A percentile compares a stretch with the other conserved stretches of the same genome.
phyloP scores from a whole-genome alignment of 2,329 filamentous ascomycete genomes.

The Colletotrichum phormii region DNA sequence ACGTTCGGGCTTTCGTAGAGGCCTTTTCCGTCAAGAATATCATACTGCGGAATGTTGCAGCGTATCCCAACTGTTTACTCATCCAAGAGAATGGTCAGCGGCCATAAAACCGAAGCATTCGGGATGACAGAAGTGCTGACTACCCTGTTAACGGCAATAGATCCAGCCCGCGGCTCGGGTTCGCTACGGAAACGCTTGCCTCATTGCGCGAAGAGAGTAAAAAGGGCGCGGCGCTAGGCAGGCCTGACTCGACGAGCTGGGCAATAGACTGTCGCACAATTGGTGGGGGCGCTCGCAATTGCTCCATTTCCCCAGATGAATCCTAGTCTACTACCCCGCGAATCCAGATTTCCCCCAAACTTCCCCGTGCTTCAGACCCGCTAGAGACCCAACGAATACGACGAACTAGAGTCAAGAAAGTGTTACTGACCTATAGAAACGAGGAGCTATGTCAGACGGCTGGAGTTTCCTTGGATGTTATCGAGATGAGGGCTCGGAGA shows the following conservation, averaged over 20 bases:
- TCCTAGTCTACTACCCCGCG: slow-evolving; percentile 10
- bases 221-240: neutral
- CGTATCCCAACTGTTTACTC: neutral
- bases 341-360: neutral
- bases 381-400: no score
- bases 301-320: slow-evolving; percentile 17
- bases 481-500: neutral
- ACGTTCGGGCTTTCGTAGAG: neutral
- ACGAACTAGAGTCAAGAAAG: neutral
- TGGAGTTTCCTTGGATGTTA: neutral
- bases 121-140: neutral
- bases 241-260: neutral
- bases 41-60: neutral
- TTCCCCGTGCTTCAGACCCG: neutral
- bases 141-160: neutral
- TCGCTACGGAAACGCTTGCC: neutral
- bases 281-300: neutral
- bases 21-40: neutral
- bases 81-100: neutral
- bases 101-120: neutral
- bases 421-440: neutral
- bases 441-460: neutral
- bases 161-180: neutral
- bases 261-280: neutral
- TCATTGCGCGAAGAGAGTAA: neutral